Percentiles rank a stretch among this genome's conserved stretches.
These are phyloP conservation scores for Heritiera fomes DNA, from an alignment of 345 rosid species.

Conservation along the genomic window DNA sequence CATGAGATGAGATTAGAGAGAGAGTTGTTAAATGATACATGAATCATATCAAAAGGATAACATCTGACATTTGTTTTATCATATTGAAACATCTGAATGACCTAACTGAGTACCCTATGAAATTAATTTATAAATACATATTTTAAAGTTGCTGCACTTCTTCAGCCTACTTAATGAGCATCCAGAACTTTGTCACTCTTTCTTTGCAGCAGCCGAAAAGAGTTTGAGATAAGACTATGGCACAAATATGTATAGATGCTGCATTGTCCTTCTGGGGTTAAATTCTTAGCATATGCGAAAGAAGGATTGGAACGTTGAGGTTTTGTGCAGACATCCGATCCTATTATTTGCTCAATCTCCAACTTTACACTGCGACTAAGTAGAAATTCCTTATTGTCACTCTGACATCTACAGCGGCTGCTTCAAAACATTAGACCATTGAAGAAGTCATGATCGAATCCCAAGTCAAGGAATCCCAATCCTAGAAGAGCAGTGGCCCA, in stretches of 20 bases:
- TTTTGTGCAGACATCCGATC: conserved; percentile 1
- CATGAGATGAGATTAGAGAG: neutral
- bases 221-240: neutral
- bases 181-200: neutral
- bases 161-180: neutral
- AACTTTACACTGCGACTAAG: neutral
- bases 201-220: neutral
- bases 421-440: conserved; percentile 50
- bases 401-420: conserved; percentile 15
- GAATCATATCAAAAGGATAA: neutral
- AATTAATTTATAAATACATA: neutral
- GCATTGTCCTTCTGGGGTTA: neutral
- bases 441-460: conserved; percentile 68
- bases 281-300: neutral
- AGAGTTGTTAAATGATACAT: neutral
- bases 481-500: conserved; percentile 52
- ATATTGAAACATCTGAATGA: neutral
- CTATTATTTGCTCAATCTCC: neutral
- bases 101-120: neutral
- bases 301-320: neutral
- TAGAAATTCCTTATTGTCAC: neutral
- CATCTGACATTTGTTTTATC: neutral
- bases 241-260: neutral
- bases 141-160: neutral
- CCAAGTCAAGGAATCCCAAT: conserved; percentile 56